phyloP scores from a whole-genome alignment of 148 eudicot genomes.

The Rhododendron ferrugineum region DNA sequence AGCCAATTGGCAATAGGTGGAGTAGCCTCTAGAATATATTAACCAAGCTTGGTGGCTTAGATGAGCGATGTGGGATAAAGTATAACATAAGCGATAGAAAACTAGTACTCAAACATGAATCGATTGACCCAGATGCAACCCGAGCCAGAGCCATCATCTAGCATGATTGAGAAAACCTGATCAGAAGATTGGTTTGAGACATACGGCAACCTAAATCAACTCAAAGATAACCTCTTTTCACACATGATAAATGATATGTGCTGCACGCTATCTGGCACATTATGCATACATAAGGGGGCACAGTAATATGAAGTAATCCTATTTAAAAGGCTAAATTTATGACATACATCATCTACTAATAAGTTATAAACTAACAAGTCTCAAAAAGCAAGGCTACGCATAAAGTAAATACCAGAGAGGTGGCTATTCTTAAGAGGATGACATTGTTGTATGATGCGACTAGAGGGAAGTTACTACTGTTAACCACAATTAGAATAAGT shows the following conservation, averaged over 20 bases:
- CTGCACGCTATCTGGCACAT: neutral
- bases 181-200: neutral
- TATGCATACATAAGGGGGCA: neutral
- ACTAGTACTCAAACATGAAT: neutral
- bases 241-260: neutral
- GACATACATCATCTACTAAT: neutral
- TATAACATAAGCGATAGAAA: neutral
- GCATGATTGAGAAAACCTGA: neutral
- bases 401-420: neutral
- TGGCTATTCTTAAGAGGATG: neutral
- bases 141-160: neutral
- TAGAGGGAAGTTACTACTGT: neutral
- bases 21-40: too few relatives aligned
- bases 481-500: neutral
- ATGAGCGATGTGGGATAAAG: too few relatives aligned
- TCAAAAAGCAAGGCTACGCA: neutral
- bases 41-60: too few relatives aligned
- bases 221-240: neutral
- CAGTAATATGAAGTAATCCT: neutral
- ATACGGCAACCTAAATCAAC: neutral
- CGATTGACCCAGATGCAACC: neutral
- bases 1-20: too few relatives aligned
- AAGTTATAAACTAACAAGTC: neutral
- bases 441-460: neutral
- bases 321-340: neutral